phyloP scores from a whole-genome alignment of 257 asterid species.

The Perilla frutescens region DNA sequence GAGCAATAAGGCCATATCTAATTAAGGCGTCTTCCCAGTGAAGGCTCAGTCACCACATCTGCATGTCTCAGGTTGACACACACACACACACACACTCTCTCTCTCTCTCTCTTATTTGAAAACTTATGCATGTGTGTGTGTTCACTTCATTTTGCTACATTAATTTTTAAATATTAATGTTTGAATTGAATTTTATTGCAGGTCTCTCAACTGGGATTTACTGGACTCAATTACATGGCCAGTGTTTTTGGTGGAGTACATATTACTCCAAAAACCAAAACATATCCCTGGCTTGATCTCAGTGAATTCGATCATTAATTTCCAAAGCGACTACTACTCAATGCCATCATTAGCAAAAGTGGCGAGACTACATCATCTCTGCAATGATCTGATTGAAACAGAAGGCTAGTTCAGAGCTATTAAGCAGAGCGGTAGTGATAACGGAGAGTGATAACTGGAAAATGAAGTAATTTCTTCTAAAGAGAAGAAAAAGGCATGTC shows the following conservation, averaged over 20 bases:
- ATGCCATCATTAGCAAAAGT: conserved; percentile 66
- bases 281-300: conserved; percentile 62
- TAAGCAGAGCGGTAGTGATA: conserved; percentile 56
- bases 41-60: conserved; percentile 56
- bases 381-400: conserved; percentile 81
- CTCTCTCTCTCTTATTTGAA: no score
- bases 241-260: conserved; percentile 73
- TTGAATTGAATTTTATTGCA: conserved; percentile 26
- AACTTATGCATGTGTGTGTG: no score
- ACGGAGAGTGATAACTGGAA: conserved; percentile 42
- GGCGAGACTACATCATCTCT: conserved; percentile 72
- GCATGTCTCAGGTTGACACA: conserved; percentile 75
- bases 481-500: background rate
- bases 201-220: conserved; percentile 91
- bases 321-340: conserved; percentile 64
- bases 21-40: conserved; percentile 66
- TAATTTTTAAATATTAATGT: no score
- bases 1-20: conserved; percentile 65
- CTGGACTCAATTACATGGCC: conserved; percentile 94
- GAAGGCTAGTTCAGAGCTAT: conserved; percentile 74
- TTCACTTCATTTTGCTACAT: no score
- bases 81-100: no score
- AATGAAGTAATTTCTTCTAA: background rate
- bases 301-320: conserved; percentile 50
- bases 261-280: conserved; percentile 62